These are phyloP conservation scores for Breynia disticha DNA, from an alignment of 441 rosid species.

Conservation along the genomic window DNA sequence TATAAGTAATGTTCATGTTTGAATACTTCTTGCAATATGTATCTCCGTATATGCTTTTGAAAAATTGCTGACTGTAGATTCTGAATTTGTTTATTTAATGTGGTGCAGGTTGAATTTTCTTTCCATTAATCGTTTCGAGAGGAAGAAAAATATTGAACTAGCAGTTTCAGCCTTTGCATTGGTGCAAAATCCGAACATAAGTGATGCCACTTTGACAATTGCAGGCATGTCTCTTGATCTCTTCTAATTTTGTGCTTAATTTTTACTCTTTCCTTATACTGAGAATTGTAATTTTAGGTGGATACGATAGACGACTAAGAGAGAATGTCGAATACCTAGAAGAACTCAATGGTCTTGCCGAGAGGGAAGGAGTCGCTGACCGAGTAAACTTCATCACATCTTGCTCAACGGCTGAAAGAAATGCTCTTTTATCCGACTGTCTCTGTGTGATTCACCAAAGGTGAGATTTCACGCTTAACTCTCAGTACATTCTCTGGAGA, in stretches of 20 bases:
- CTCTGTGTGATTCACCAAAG: slow-evolving; percentile 74
- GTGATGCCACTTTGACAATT: slow-evolving; percentile 46
- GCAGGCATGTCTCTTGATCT: slow-evolving; percentile 59
- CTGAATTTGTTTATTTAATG: slow-evolving; percentile 11
- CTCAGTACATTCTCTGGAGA: background rate
- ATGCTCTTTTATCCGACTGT: slow-evolving; percentile 61
- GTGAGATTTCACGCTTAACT: slow-evolving; percentile 20
- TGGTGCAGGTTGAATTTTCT: slow-evolving; percentile 62
- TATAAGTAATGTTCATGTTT: slow-evolving; percentile 42
- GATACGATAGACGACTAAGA: slow-evolving; percentile 65
- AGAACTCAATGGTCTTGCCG: slow-evolving; percentile 62
- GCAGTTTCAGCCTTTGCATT: slow-evolving; percentile 64
- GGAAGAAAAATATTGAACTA: slow-evolving; percentile 66
- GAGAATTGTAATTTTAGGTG: slow-evolving; percentile 40
- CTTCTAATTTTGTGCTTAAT: slow-evolving; percentile 1
- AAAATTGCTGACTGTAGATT: background rate
- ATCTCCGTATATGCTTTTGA: slow-evolving; percentile 1
- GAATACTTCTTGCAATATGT: slow-evolving; percentile 20
- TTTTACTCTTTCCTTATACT: background rate
- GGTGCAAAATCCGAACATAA: slow-evolving; percentile 24
- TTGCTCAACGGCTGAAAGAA: slow-evolving; percentile 80
- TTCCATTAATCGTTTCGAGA: slow-evolving; percentile 71
- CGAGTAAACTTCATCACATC: slow-evolving; percentile 60
- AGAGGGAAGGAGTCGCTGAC: slow-evolving; percentile 47
- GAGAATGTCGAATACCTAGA: slow-evolving; percentile 84